Base-by-base conservation (phyloP, 2,329 filamentous ascomycete genomes). In the Grosmannia serpens region DNA sequence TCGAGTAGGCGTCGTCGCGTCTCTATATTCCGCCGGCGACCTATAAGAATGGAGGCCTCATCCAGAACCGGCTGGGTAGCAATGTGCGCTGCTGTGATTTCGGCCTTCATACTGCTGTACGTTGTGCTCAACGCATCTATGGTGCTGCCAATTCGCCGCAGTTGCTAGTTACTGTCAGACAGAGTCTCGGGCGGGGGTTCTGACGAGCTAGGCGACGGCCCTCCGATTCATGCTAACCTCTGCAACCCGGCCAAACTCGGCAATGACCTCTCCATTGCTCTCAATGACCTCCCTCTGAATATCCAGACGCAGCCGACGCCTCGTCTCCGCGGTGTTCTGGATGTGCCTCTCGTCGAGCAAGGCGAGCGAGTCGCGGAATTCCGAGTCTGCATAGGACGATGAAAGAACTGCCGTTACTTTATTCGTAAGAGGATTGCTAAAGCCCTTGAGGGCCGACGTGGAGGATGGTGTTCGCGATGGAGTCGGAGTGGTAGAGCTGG, bases 211-310 rank as follows among this genome's bases (percentile, higher is more conserved):
- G 13, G 35, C 13, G 11, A 15, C 7, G 13, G 13, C 6, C 24
- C 58, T 31, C 41, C 46, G 17, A 51, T 59, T 10, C 20, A 44
- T 29, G 68, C 79, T 69, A 71, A 92, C 89, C 79, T 95, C 89
- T 33, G 91, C 89, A 63, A 99, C 90, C 58, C 85, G 81, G 41
- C 91, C 89, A 72, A 97, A 97, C 68, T 96, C 90, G 57, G 83
- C 78, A 60, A 97, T 84, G 62, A 97, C 88, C 63, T 89, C 84
- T 55, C 88, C 91, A 82, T 97, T 96, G 72, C 88, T 91, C 63
- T 92, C 84, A 59, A 97, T 91, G 44, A 96, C 88, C 68, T 97
- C 91, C 70, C 88, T 92, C 69, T 97, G 91, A 1, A 95, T 79
- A 68, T 95, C 85, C 1, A 95, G 73, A 20, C 91, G 84, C 20